phyloP scores from a whole-genome alignment of 352 stramenopile genomes.

The Pythium aphanidermatum region DNA sequence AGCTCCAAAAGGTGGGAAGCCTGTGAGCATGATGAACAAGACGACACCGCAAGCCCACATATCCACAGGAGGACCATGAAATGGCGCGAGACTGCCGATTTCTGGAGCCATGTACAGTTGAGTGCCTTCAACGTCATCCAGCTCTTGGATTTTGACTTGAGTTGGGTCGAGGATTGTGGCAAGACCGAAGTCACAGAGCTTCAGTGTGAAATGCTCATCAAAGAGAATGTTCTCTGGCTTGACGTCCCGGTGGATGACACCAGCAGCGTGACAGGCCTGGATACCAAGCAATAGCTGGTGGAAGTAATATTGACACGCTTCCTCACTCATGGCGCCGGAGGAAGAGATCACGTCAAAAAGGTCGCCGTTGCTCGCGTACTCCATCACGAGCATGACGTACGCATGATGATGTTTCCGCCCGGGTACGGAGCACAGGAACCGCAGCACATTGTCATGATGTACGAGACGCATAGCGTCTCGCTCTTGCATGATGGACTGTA shows the following conservation, averaged over 20 bases:
- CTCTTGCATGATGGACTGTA: slow-evolving; percentile 52
- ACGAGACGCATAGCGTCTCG: slow-evolving; percentile 47
- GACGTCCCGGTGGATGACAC: slow-evolving; percentile 83
- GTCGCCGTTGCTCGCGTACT: slow-evolving; percentile 74
- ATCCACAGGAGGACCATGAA: slow-evolving; percentile 71
- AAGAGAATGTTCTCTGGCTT: slow-evolving; percentile 91
- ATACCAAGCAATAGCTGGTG: slow-evolving; percentile 65
- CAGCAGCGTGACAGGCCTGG: slow-evolving; percentile 59
- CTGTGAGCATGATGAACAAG: slow-evolving; percentile 88
- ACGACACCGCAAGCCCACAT: slow-evolving; percentile 86
- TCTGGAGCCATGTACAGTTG: slow-evolving; percentile 87
- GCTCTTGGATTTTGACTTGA: slow-evolving; percentile 20
- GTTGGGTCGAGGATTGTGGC: slow-evolving; percentile 42
- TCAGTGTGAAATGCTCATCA: slow-evolving; percentile 71
- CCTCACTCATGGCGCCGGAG: slow-evolving; percentile 52
- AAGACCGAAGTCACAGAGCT: slow-evolving; percentile 93
- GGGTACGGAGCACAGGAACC: slow-evolving; percentile 8
- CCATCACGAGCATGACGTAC: slow-evolving; percentile 68
- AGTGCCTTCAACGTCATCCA: slow-evolving; percentile 68
- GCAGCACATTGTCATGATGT: slow-evolving; percentile 16
- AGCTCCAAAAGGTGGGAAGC: slow-evolving; percentile 80
- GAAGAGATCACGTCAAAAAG: slow-evolving; percentile 81
- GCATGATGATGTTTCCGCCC: slow-evolving; percentile 30
- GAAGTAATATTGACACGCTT: slow-evolving; percentile 63
- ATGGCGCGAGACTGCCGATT: slow-evolving; percentile 44